Evolutionary conservation across 306 rosid genomes (phyloP).

Genomic region (Ochetophila trinervis): DNA sequence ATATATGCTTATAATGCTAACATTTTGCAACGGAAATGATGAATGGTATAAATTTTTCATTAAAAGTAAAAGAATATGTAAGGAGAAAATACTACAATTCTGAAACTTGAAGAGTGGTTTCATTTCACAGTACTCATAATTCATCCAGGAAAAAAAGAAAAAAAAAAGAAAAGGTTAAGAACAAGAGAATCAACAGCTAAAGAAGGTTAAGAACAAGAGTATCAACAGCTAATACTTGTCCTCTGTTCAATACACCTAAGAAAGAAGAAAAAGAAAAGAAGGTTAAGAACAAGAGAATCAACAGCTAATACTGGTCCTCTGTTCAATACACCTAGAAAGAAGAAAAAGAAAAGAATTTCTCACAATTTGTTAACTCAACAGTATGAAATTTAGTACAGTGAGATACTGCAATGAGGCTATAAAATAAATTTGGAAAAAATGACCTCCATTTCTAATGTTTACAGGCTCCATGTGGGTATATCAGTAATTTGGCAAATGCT

Average conservation of each 20-base stretch:
- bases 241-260: neutral
- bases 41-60: too few species aligned
- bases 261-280: neutral
- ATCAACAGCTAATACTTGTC: neutral
- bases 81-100: too few species aligned
- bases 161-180: too few species aligned
- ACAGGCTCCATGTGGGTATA: constrained; percentile 26
- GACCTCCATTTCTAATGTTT: constrained; percentile 26
- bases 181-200: neutral
- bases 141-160: too few species aligned
- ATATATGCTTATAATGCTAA: too few species aligned
- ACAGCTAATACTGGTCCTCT: neutral
- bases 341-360: neutral
- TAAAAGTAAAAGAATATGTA: too few species aligned
- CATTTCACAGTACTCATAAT: too few species aligned
- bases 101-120: too few species aligned
- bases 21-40: too few species aligned
- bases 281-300: too few species aligned
- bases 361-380: constrained; percentile 1
- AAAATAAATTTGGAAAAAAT: constrained; percentile 13
- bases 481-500: constrained; percentile 23
- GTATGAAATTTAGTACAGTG: neutral
- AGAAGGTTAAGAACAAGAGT: too few species aligned
- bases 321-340: neutral
- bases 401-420: neutral